Base-by-base conservation (phyloP, 116 monocot genomes). In the Cymodocea nodosa region DNA sequence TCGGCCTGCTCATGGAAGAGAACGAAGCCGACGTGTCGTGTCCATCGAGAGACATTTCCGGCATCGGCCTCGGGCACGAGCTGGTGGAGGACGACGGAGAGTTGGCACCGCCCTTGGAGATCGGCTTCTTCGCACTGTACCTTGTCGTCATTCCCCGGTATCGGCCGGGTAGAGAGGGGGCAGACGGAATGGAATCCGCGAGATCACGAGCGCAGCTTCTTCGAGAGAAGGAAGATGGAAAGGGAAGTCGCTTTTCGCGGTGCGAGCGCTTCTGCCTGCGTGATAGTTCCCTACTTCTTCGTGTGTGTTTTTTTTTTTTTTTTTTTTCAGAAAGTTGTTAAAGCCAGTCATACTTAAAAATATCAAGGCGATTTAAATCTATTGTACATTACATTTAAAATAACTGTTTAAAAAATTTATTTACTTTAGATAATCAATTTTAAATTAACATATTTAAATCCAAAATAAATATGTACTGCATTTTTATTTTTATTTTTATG, bases 21-120 rank as follows among this genome's bases (percentile, higher is more conserved):
- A 84, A 84, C 48, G 87, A 86, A 50, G 71, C 76, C 64, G 80
- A 80, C 10, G 92, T 85, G 72, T 69, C 71, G 74, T 72, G 92
- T 51, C 74, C 77, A 51, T 92, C 92, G 52, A 68, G 52, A 4
- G 78, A 69, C 14, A 71, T 57, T 58, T 77, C 87, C 44, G 72
- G 76, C 61, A 64, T 34, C 67, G 59, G 80, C 74, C 75, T 30
- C 49, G 81, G 75, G 13, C 78, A 83, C 54, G 92, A 81, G 10
- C 80, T 77, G 60, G 85, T 87, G 13, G 89, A 81, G 14, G 83
- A 81, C 11, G 88, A 73, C 51, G 85, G 85, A 25, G 92, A 56
- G 69, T 63, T 50, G 40, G 19, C 62, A 24, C 56, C 63, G 55
- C 20, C 62, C 52, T 19, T 59, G 50, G 30, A 19, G 15, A 60